phyloP scores from a whole-genome alignment of 2,329 filamentous ascomycete species.

The Akanthomyces muscarius region DNA sequence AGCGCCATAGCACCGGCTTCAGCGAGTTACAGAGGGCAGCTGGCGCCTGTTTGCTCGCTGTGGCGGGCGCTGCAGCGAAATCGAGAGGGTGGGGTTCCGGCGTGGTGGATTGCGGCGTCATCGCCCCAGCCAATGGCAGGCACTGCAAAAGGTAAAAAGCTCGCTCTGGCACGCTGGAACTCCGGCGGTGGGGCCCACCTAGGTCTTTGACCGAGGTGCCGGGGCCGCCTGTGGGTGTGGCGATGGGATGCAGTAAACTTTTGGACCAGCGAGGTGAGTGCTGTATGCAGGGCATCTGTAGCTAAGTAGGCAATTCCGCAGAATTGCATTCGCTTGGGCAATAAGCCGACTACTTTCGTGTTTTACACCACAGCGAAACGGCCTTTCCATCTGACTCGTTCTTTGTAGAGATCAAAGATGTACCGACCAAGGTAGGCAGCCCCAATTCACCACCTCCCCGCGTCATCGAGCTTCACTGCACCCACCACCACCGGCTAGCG shows the following conservation, averaged over 20 bases:
- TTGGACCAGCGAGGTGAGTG: no score
- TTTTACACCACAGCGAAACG: no score
- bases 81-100: background rate
- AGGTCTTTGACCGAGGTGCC: slow-evolving; percentile 15
- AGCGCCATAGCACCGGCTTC: background rate
- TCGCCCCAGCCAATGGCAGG: background rate
- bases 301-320: background rate
- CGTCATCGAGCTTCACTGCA: slow-evolving; percentile 2
- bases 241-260: background rate
- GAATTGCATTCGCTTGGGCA: background rate
- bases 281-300: background rate
- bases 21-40: background rate
- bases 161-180: background rate
- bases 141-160: background rate
- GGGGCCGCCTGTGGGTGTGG: background rate
- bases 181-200: background rate
- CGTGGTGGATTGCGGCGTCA: background rate
- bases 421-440: no score
- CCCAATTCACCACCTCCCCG: slow-evolving; percentile 1
- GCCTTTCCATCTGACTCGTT: no score
- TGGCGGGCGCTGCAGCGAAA: background rate
- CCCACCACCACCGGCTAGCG: background rate
- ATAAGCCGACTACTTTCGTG: no score
- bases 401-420: no score
- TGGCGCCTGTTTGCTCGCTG: background rate